Evolutionary conservation across 2,329 filamentous ascomycete species (phyloP).

Genomic region (Amauroascus verrucosus): DNA sequence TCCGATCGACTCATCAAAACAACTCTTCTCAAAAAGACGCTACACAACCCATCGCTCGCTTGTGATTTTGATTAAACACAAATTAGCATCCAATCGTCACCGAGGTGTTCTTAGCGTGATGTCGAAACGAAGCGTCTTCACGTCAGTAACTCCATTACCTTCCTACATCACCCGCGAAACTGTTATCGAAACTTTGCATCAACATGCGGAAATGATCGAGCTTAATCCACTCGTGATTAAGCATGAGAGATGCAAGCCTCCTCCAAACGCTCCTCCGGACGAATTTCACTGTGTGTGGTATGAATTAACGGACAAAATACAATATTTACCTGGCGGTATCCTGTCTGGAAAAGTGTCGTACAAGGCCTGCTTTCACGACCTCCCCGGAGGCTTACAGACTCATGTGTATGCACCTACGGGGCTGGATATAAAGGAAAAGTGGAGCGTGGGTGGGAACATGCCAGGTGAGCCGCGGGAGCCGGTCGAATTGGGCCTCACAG

Average conservation of each 20-base stretch:
- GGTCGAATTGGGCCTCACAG: conserved; percentile 53
- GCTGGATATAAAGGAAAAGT: conserved; percentile 67
- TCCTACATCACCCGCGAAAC: conserved; percentile 54
- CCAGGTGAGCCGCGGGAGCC: conserved; percentile 59
- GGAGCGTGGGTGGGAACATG: conserved; percentile 62
- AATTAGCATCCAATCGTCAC: too few relatives aligned
- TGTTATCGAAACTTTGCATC: conserved; percentile 66
- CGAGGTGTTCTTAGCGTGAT: conserved; percentile 35
- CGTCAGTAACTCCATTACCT: conserved; percentile 68
- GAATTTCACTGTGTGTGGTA: conserved; percentile 70
- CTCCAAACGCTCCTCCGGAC: conserved; percentile 55
- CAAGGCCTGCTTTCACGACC: conserved; percentile 68
- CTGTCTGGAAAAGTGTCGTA: conserved; percentile 61
- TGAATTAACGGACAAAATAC: conserved; percentile 63
- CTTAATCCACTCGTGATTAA: conserved; percentile 73
- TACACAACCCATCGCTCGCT: too few relatives aligned
- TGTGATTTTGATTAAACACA: background rate
- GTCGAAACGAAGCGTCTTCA: conserved; percentile 63
- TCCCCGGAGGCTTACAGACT: conserved; percentile 63
- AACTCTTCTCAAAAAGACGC: too few relatives aligned
- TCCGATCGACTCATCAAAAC: too few relatives aligned
- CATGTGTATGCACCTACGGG: conserved; percentile 76
- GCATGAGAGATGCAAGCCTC: conserved; percentile 57
- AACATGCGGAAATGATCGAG: conserved; percentile 75
- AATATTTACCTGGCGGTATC: conserved; percentile 59